phyloP scores from a whole-genome alignment of 176 grass and related monocot species.

The Neostapfia colusana region DNA sequence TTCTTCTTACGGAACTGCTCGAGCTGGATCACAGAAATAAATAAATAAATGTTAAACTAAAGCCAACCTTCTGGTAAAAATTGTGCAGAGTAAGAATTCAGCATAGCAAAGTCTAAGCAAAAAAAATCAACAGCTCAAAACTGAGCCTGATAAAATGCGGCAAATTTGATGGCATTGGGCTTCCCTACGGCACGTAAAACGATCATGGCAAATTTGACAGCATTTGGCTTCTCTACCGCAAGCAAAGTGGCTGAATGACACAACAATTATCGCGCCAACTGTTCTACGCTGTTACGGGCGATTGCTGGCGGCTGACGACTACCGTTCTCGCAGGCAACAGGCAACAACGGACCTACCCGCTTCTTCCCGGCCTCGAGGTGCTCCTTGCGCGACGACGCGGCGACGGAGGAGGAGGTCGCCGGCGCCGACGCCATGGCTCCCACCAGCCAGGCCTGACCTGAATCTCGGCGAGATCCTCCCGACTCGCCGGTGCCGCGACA shows the following conservation, averaged over 20 bases:
- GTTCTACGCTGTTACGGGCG: neutral
- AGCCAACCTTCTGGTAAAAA: conserved; percentile 13
- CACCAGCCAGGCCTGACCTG: conserved; percentile 33
- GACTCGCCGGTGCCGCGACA: conserved; percentile 24
- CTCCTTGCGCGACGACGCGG: conserved; percentile 58
- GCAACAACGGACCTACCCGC: conserved; percentile 49
- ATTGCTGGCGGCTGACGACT: neutral
- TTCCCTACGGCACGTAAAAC: neutral
- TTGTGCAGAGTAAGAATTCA: neutral
- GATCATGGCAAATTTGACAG: neutral
- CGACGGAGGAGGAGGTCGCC: conserved; percentile 42
- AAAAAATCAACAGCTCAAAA: conserved; percentile 3
- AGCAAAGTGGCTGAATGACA: conserved; percentile 6
- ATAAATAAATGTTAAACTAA: conserved; percentile 26
- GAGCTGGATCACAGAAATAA: conserved; percentile 63
- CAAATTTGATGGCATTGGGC: conserved; percentile 22
- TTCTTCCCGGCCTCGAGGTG: conserved; percentile 97
- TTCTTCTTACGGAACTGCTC: conserved; percentile 96
- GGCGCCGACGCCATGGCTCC: conserved; percentile 83
- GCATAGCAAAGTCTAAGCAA: neutral
- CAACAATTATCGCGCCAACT: neutral
- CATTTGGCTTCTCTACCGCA: conserved; percentile 24
- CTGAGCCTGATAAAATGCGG: neutral
- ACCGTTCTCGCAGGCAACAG: conserved; percentile 10
- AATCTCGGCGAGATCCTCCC: conserved; percentile 43